phyloP scores from a whole-genome alignment of 495 filamentous ascomycete species.

The Trichoderma virens region DNA sequence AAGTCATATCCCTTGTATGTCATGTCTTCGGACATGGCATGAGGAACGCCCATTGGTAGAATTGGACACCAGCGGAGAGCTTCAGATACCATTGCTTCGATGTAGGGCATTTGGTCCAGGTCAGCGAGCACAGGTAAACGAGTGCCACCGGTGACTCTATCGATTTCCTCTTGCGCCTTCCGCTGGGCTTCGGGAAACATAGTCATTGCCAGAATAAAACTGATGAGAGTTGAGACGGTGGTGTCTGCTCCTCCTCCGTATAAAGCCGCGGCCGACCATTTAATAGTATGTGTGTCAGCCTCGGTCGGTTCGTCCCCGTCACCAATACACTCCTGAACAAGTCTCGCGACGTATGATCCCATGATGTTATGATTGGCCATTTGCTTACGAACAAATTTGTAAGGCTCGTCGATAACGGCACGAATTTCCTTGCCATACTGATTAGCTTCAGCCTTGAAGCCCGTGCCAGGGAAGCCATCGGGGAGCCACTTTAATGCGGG shows the following conservation, averaged over 20 bases:
- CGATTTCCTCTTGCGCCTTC: constrained; percentile 46
- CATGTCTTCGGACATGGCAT: constrained; percentile 24
- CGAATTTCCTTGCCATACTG: constrained; percentile 15
- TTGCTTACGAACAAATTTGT: neutral
- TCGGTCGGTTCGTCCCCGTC: neutral
- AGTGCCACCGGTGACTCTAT: constrained; percentile 32
- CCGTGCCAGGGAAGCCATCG: constrained; percentile 36
- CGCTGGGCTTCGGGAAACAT: constrained; percentile 37
- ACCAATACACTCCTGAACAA: neutral
- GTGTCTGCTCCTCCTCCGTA: constrained; percentile 41
- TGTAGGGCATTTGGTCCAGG: constrained; percentile 35
- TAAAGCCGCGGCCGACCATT: constrained; percentile 30
- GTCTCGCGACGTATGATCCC: neutral
- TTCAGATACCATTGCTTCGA: constrained; percentile 31
- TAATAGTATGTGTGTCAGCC: neutral
- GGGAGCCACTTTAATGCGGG: constrained; percentile 33
- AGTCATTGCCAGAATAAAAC: constrained; percentile 42
- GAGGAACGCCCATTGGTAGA: constrained; percentile 22
- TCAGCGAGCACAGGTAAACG: constrained; percentile 37
- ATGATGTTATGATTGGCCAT: neutral
- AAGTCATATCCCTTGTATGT: constrained; percentile 1
- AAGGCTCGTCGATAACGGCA: constrained; percentile 7
- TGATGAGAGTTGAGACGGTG: constrained; percentile 22
- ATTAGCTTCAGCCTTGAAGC: constrained; percentile 28
- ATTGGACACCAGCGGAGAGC: constrained; percentile 17